A percentile compares a stretch with the other conserved stretches of the same genome.
Conservation (phyloP, 805 yeast genomes). For the Ogataea zsoltii region DNA sequence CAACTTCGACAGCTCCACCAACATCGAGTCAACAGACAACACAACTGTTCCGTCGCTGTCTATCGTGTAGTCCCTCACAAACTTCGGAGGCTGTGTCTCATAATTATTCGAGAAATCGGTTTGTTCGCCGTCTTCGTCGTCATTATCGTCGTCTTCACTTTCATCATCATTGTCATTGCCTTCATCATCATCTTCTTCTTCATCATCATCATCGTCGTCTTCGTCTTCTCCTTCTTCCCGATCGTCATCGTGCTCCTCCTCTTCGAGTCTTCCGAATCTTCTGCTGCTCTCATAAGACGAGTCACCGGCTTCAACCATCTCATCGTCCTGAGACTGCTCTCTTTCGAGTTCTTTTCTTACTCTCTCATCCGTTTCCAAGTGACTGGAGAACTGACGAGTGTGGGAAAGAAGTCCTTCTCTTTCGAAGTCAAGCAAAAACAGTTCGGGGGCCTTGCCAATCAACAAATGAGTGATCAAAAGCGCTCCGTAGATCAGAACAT, state of each 20-base stretch:
- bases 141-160: slow-evolving; percentile 18
- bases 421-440: slow-evolving; percentile 51
- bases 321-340: slow-evolving; percentile 4
- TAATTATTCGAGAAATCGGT: neutral
- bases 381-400: slow-evolving; percentile 37
- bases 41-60: slow-evolving; percentile 24
- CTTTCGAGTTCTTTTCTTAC: neutral
- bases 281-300: too few relatives aligned
- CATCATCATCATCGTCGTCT: slow-evolving; percentile 21
- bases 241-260: slow-evolving; percentile 9
- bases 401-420: slow-evolving; percentile 74
- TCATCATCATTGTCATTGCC: slow-evolving; percentile 12
- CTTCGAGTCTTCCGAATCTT: neutral
- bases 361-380: slow-evolving; percentile 20
- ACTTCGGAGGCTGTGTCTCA: slow-evolving; percentile 5
- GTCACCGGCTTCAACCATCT: neutral
- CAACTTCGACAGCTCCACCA: slow-evolving; percentile 18
- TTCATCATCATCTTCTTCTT: slow-evolving; percentile 20
- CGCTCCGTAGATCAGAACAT: slow-evolving; percentile 50
- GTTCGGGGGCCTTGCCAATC: slow-evolving; percentile 43
- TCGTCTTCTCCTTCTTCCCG: slow-evolving; percentile 10
- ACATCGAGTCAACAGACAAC: slow-evolving; percentile 13
- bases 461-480: slow-evolving; percentile 48
- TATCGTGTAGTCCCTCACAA: slow-evolving; percentile 20
- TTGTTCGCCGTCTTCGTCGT: slow-evolving; percentile 19